Evolutionary conservation across 129 eudicot species (phyloP), one percentile per base, ranked within the genome.

Genomic region (Saposhnikovia divaricata): DNA sequence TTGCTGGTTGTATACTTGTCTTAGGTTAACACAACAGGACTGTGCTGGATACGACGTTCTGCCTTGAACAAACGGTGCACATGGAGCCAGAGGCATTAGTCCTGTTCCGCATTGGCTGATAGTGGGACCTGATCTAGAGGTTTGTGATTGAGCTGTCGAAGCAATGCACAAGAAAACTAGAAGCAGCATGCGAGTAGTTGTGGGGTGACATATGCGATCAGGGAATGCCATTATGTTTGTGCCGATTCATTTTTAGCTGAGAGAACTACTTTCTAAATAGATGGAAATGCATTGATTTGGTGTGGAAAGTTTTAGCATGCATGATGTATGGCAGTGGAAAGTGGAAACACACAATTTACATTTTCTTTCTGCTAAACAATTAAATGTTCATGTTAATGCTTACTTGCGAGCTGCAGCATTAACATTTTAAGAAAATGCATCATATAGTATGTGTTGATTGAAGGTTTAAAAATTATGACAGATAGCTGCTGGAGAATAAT

Each of bases 61-160:
- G 27, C 90, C 93, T 84, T 85, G 90, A 65, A 87, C 93, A 78
- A 89, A 89, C 8, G 90, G 85, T 3, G 75, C 83, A 23, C 90
- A 89, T 1, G 90, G 78, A 25, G 82, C 77, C 74, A 89, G 45
- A 3, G 84, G 74, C 4, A 86, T 65, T 65, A 89, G 80, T 28
- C 31, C 38, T 8, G 87, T 80, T 9, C 85, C 81, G 25, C 93
- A 89, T 39, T 76, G 79, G 3, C 77, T 53, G 28, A 87, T 47
- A 5, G 85, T 85, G 71, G 82, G 84, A 61, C 37, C 70, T 23
- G 85, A 7, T 27, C 70, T 51, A 9, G 77, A 53, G 59, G 19
- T 80, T 74, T 80, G 86, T 39, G 88, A 40, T 68, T 6, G 74
- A 68, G 38, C 65, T 10, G 39, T 50, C 39, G 50, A 39, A 23